Percentiles rank a stretch among this genome's conserved stretches.
phyloP scores from a whole-genome alignment of 495 filamentous ascomycete species.

The Lasiosphaeria miniovina region DNA sequence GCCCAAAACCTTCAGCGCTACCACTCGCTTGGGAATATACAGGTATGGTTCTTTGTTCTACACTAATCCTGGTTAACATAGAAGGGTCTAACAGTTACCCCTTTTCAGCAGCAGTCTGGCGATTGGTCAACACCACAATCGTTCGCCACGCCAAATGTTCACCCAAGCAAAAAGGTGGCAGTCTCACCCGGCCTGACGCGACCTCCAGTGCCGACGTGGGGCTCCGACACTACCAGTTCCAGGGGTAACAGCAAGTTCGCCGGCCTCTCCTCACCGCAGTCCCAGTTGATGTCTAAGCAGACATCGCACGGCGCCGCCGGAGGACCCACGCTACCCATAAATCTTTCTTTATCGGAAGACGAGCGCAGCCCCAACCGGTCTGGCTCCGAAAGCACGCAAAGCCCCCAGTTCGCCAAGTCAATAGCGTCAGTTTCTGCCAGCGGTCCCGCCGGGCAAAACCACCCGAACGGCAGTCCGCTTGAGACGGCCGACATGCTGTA shows the following conservation, averaged over 20 bases:
- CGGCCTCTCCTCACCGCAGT: neutral
- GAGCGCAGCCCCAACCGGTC: slow-evolving; percentile 53
- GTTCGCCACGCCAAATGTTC: slow-evolving; percentile 16
- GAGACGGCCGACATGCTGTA: slow-evolving; percentile 80
- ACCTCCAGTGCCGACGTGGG: slow-evolving; percentile 31
- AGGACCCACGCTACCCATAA: slow-evolving; percentile 54
- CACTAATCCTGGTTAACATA: neutral
- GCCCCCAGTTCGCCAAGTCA: slow-evolving; percentile 38
- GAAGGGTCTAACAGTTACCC: neutral
- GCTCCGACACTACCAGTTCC: slow-evolving; percentile 19
- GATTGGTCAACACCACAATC: slow-evolving; percentile 27
- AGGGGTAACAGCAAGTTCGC: slow-evolving; percentile 13
- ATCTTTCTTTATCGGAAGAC: slow-evolving; percentile 72
- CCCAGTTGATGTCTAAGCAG: neutral
- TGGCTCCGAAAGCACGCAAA: slow-evolving; percentile 24
- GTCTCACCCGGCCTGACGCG: slow-evolving; percentile 20
- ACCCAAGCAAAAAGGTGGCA: slow-evolving; percentile 28
- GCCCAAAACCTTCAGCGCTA: slow-evolving; percentile 36
- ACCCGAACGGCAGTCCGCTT: slow-evolving; percentile 49
- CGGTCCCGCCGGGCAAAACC: slow-evolving; percentile 16
- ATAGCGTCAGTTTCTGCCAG: slow-evolving; percentile 23
- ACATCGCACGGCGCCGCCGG: slow-evolving; percentile 20
- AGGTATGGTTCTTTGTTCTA: slow-evolving; percentile 18
- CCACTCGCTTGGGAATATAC: slow-evolving; percentile 30
- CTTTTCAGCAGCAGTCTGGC: slow-evolving; percentile 11